Evolutionary conservation across 352 stramenopile species (phyloP), one percentile per base, ranked within the genome.

Genomic region (Pseudoperonospora humuli): DNA sequence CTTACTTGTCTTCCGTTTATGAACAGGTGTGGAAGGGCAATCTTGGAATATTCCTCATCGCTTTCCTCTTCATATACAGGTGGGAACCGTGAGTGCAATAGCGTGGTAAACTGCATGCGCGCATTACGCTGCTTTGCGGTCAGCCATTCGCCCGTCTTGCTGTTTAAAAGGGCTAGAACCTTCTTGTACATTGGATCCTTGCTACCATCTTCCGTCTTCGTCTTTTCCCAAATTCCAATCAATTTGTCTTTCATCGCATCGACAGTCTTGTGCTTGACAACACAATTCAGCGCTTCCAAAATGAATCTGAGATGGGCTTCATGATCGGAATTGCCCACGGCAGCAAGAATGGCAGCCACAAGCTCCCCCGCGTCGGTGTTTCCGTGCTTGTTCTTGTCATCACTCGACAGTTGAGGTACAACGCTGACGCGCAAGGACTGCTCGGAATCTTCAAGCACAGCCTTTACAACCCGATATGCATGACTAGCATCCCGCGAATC

Each of bases 1-100:
- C 65, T 71, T 19, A 93, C 64, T 27, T 62, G 66, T 19, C 64
- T 75, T 5, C 77, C 77, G 36, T 93, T 93, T 10, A 93, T 62
- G 36, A 82, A 88, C 5, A 92, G 45, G 21, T 68, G 63, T 0
- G 70, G 64, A 18, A 49, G 9, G 15, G 21, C 35, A 18, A 47
- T 40, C 24, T 55, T 54, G 11, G 44, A 24, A 11, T 33, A 35
- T 0, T 40, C 34, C 9, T 48, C 51, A 17, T 51, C 50, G 31
- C 5, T 39, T 18, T 50, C 32, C 2, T 70, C 55, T 31, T 29
- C 26, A 46, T 39, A 58, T 28, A 39, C 21, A 20, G 54, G 45
- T 3, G 58, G 49, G 17, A 62, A 66, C 10, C 55, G 67, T 13
- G 64, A 67, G 28, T 60, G 46, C 18, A 89, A 35, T 1, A 80